These are phyloP conservation scores for Metarhizium sp. DNA, from an alignment of 2,329 filamentous ascomycete species.

Conservation along the genomic window DNA sequence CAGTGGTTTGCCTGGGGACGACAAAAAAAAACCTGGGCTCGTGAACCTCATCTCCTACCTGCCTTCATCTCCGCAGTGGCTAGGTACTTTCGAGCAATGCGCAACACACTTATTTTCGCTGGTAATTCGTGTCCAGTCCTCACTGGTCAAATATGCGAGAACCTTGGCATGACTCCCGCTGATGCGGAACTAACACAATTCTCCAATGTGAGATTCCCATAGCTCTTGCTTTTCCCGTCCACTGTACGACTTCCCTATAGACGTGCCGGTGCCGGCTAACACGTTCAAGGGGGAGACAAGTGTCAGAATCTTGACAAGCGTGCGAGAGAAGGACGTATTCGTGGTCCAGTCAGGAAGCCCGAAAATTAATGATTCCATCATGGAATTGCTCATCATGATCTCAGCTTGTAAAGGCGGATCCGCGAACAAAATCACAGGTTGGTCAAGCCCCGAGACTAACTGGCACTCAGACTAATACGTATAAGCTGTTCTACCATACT, in stretches of 20 bases:
- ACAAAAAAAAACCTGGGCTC: background rate
- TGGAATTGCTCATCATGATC: slow-evolving; percentile 99
- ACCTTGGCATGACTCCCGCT: slow-evolving; percentile 56
- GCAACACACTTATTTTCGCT: slow-evolving; percentile 58
- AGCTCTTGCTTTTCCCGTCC: slow-evolving; percentile 8
- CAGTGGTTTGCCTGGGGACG: background rate
- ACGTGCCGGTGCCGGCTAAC: slow-evolving; percentile 11
- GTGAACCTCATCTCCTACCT: background rate
- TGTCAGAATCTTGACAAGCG: slow-evolving; percentile 60
- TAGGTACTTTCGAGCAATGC: slow-evolving; percentile 33
- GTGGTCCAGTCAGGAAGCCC: slow-evolving; percentile 94
- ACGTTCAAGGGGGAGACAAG: slow-evolving; percentile 54
- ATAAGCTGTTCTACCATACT: slow-evolving; percentile 80
- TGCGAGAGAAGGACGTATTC: slow-evolving; percentile 97
- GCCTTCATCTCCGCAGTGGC: background rate
- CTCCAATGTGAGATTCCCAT: slow-evolving; percentile 50
- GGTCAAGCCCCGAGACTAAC: slow-evolving; percentile 17
- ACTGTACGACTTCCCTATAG: background rate
- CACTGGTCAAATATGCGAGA: slow-evolving; percentile 57
- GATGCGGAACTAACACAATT: slow-evolving; percentile 59
- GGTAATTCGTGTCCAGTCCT: slow-evolving; percentile 58
- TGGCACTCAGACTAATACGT: slow-evolving; percentile 3
- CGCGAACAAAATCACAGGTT: slow-evolving; percentile 92
- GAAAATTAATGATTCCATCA: slow-evolving; percentile 96
- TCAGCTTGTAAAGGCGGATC: slow-evolving; percentile 97